phyloP scores from a whole-genome alignment of 1,284 basidiomycete species.

The Moesziomyces globuligerus region DNA sequence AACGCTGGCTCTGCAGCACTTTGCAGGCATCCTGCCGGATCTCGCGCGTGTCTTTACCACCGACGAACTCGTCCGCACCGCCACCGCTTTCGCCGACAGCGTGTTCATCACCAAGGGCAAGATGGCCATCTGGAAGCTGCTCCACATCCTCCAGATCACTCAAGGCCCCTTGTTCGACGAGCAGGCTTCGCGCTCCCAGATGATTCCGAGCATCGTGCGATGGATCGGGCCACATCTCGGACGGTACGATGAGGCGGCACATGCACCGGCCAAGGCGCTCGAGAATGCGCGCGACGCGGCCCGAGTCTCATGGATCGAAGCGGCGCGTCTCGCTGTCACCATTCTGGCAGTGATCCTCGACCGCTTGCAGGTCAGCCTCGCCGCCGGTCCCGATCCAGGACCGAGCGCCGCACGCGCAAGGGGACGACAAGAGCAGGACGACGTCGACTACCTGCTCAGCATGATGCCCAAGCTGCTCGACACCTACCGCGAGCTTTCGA shows the following conservation, averaged over 20 bases:
- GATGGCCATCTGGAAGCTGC: slow-evolving; percentile 88
- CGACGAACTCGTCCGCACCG: slow-evolving; percentile 69
- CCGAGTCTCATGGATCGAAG: slow-evolving; percentile 89
- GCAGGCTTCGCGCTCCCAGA: slow-evolving; percentile 78
- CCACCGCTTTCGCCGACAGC: slow-evolving; percentile 85
- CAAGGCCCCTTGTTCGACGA: slow-evolving; percentile 88
- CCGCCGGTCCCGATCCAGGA: slow-evolving; percentile 6
- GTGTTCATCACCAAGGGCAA: slow-evolving; percentile 83
- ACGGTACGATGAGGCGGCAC: slow-evolving; percentile 74
- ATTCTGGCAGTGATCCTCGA: slow-evolving; percentile 84
- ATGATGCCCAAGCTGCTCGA: slow-evolving; percentile 85
- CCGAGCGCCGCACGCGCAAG: slow-evolving; percentile 3
- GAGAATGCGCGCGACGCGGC: slow-evolving; percentile 70
- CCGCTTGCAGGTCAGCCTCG: slow-evolving; percentile 74
- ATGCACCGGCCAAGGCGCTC: slow-evolving; percentile 30
- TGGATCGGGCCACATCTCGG: slow-evolving; percentile 97
- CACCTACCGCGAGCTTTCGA: slow-evolving; percentile 85
- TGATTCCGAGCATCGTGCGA: slow-evolving; percentile 86
- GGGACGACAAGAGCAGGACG: slow-evolving; percentile 82
- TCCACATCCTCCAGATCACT: slow-evolving; percentile 90
- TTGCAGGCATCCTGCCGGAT: slow-evolving; percentile 89
- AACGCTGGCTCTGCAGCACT: slow-evolving; percentile 81
- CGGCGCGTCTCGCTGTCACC: slow-evolving; percentile 75
- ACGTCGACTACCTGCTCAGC: slow-evolving; percentile 87
- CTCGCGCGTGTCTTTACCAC: slow-evolving; percentile 68